Base-by-base conservation (phyloP, 1,284 basidiomycete species). In the Ganoderma lingzhi region DNA sequence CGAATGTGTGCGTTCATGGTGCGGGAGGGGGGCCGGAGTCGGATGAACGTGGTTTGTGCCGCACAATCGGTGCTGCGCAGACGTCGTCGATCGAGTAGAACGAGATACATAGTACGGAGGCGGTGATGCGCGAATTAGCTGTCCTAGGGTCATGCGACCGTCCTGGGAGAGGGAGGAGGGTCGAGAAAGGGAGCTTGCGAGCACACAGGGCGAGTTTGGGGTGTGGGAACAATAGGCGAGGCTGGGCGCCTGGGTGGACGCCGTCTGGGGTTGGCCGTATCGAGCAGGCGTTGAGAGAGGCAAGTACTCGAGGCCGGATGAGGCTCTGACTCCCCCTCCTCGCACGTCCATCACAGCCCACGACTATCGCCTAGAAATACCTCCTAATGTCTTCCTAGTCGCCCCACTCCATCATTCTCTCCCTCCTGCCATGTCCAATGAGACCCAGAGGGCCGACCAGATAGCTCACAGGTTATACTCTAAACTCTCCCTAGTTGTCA, bases 401-500 rank as follows among this genome's bases (percentile, higher is more conserved):
- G 70, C 67, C 55, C 68, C 70, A 70, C 73, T 60, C 74, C 59
- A 32, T 69, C 58, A 66, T 72, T 69, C 68, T 63, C 74, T 68
- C 69, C 70, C 74, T 71, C 71, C 74, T 80, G 80, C 81, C 77
- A 82, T 82, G 81, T 81, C 80, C 77, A 85, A 85, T 85, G 88
- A 90, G 80, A 84, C 82, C 74, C 86, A 87, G 80, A 93, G 89
- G 84, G 90, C 92, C 73, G 92, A 94, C 86, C 92, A 93, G 84
- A 94, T 94, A 77, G 90, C 91, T 66, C 88, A 90, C 80, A 88
- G 90, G 78, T 89, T 93, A 80, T 94, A 93, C 82, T 86, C 88
- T 66, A 94, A 94, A 83, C 88, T 94, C 70, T 88, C 87, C 77
- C 87, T 91, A 75, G 86, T 93, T 74, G 84, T 94, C 73, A 85